Percentiles rank a stretch among this genome's conserved stretches.
Conservation (phyloP, 208 protist species). For the Leishmania mexicana region DNA sequence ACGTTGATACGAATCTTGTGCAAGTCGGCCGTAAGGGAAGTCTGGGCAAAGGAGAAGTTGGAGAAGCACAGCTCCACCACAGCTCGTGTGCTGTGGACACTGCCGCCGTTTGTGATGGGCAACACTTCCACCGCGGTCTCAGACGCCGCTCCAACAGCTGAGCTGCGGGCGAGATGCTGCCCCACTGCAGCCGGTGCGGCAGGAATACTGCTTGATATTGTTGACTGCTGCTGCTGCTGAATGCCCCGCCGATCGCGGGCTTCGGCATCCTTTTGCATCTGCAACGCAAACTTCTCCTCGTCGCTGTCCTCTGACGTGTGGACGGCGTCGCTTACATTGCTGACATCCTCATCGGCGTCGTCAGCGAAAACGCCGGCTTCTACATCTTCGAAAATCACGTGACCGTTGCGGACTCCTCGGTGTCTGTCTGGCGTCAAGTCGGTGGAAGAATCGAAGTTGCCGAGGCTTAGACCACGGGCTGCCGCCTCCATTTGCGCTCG, state of each 20-base stretch:
- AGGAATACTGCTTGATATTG: constrained; percentile 3
- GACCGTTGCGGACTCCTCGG: constrained; percentile 1
- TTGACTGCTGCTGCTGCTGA: constrained; percentile 8
- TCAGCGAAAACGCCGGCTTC: background rate
- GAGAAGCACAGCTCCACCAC: constrained; percentile 68
- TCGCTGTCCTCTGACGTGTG: constrained; percentile 61
- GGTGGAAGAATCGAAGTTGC: background rate
- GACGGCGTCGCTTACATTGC: background rate
- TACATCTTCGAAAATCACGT: background rate
- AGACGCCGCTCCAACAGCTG: background rate
- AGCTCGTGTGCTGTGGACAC: constrained; percentile 2
- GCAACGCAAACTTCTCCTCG: constrained; percentile 46
- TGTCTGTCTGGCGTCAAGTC: background rate
- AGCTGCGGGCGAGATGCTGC: background rate
- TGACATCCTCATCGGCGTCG: constrained; percentile 5
- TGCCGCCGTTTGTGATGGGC: background rate
- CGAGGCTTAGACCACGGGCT: constrained; percentile 8
- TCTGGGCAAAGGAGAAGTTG: constrained; percentile 73
- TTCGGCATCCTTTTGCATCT: constrained; percentile 37
- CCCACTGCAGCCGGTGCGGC: background rate
- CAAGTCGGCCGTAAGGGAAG: constrained; percentile 52
- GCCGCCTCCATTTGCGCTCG: constrained; percentile 53
- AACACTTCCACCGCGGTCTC: background rate
- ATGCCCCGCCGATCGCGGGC: constrained; percentile 17
- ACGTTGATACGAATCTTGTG: constrained; percentile 77